phyloP scores from a whole-genome alignment of 1,284 basidiomycete species.

The Sparassis latifolia region DNA sequence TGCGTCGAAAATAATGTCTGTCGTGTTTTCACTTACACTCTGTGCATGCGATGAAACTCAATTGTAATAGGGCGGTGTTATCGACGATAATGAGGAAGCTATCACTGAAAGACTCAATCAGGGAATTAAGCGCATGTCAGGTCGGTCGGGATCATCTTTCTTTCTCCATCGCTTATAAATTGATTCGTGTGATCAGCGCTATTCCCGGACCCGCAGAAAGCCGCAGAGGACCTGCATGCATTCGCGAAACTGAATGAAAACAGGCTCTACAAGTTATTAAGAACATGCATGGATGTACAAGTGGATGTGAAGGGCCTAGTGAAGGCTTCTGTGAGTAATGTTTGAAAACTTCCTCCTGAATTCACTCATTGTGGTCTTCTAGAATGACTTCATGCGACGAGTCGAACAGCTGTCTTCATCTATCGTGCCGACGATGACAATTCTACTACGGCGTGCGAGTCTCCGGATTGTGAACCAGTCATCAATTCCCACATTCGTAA shows the following conservation, averaged over 20 bases:
- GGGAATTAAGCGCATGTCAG: constrained; percentile 53
- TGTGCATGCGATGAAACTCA: too few species aligned
- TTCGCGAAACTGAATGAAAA: constrained; percentile 89
- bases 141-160: constrained; percentile 31
- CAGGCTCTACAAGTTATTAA: constrained; percentile 80
- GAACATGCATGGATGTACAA: constrained; percentile 76
- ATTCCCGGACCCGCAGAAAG: constrained; percentile 71
- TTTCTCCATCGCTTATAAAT: constrained; percentile 10
- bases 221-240: constrained; percentile 68
- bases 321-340: constrained; percentile 62
- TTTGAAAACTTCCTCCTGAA: background rate
- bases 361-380: background rate
- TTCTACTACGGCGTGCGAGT: constrained; percentile 67
- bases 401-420: constrained; percentile 64
- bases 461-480: constrained; percentile 81
- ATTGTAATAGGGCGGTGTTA: constrained; percentile 66
- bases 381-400: constrained; percentile 76
- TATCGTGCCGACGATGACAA: constrained; percentile 63
- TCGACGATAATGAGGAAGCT: constrained; percentile 70
- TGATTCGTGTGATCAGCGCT: constrained; percentile 28
- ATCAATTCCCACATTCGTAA: constrained; percentile 74
- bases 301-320: constrained; percentile 77
- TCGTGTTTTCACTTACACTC: constrained; percentile 9
- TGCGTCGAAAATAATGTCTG: constrained; percentile 80
- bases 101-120: constrained; percentile 50